phyloP scores from a whole-genome alignment of 805 yeast genomes.

The Wickerhamiella spandovensis region DNA sequence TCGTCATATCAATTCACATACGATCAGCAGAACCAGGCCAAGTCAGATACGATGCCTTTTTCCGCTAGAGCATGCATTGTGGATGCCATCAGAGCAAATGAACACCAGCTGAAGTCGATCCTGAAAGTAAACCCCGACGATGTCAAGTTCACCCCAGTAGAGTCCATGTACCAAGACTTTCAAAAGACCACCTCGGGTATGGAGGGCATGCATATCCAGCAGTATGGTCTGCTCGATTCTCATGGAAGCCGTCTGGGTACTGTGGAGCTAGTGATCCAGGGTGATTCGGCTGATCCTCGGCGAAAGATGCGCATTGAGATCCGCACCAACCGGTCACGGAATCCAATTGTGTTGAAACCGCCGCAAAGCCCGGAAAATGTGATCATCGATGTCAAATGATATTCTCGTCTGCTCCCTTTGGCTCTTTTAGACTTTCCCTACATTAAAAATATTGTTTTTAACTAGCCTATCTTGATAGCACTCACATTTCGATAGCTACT shows the following conservation, averaged over 20 bases:
- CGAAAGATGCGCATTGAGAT: constrained; percentile 14
- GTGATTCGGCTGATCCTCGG: neutral
- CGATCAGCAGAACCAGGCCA: constrained; percentile 6
- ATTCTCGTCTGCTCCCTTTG: no score
- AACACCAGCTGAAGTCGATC: constrained; percentile 7
- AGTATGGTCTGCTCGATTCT: constrained; percentile 12
- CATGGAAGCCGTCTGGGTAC: constrained; percentile 9
- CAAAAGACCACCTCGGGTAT: constrained; percentile 13
- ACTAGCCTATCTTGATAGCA: no score
- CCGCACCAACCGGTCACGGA: neutral
- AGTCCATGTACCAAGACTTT: constrained; percentile 16
- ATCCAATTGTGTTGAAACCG: neutral
- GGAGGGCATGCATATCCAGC: constrained; percentile 12
- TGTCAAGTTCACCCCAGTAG: constrained; percentile 12
- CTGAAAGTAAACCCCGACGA: constrained; percentile 3
- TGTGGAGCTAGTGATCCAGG: constrained; percentile 8
- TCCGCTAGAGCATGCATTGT: constrained; percentile 11
- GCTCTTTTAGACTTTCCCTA: no score
- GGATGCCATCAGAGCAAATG: constrained; percentile 11
- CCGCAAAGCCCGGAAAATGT: neutral
- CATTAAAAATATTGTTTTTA: no score
- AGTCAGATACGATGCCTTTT: constrained; percentile 5
- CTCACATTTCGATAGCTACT: no score
- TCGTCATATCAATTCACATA: constrained; percentile 12
- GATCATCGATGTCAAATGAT: neutral